Evolutionary conservation across 1,139 yeast genomes (phyloP).

Genomic region (Yamadazyma sp.): DNA sequence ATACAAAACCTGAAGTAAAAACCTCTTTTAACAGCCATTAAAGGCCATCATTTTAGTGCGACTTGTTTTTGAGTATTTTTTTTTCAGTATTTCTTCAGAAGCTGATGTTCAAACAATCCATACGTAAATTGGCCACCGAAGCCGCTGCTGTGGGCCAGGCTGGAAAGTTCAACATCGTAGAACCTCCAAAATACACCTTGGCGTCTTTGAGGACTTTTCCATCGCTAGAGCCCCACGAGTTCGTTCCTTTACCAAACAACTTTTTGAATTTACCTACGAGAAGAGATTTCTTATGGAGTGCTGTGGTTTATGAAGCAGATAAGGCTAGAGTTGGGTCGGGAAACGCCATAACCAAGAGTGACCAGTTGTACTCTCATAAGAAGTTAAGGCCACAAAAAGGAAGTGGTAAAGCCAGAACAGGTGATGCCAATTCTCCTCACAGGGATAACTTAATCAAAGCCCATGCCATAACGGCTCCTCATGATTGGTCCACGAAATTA

Average conservation of each 20-base stretch:
- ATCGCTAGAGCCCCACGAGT: conserved; percentile 76
- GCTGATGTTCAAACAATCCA: conserved; percentile 11
- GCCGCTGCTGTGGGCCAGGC: conserved; percentile 12
- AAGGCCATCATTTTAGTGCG: too few species aligned
- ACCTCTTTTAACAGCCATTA: too few species aligned
- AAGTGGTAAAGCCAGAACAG: conserved; percentile 91
- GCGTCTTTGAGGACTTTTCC: conserved; percentile 87
- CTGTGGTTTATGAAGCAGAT: conserved; percentile 91
- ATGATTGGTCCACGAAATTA: conserved; percentile 82
- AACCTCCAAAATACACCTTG: conserved; percentile 74
- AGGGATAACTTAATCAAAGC: conserved; percentile 91
- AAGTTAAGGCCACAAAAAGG: conserved; percentile 92
- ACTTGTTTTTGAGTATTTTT: background rate
- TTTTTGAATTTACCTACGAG: conserved; percentile 76
- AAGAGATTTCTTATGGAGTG: conserved; percentile 91
- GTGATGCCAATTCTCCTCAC: conserved; percentile 93
- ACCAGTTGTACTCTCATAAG: conserved; percentile 80
- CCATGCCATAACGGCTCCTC: conserved; percentile 86
- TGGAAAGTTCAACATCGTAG: conserved; percentile 24
- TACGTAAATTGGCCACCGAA: conserved; percentile 36
- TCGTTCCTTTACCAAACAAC: conserved; percentile 71
- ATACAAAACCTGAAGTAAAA: too few species aligned
- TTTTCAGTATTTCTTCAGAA: background rate
- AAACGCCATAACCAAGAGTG: conserved; percentile 81
- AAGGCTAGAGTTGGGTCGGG: conserved; percentile 86